Evolutionary conservation across 106 monocot species (phyloP), one percentile per base, ranked within the genome.

Genomic region (Dactylorhiza incarnata): DNA sequence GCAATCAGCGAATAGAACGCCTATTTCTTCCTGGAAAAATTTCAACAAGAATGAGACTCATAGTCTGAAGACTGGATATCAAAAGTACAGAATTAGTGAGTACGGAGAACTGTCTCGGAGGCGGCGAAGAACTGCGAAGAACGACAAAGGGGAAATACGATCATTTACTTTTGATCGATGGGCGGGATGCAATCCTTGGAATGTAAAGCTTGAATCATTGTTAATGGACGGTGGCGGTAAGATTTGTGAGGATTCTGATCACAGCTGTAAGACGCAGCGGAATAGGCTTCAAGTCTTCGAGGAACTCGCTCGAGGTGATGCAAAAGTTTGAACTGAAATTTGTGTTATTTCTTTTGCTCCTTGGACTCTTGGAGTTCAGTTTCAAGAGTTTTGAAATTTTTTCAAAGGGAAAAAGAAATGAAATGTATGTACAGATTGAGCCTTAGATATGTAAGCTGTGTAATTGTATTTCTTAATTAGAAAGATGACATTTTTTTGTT

Each of bases 261-360:
- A 69, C 45, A 49, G 72, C 12, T 72, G 49, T 22, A 20, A 20
- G 20, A 23, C 48, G 72, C 47, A 48, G 72, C 13, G 49, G 22
- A 48, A 72, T 48, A 72, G 72, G 49, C 72, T 72, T 72, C 72
- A 72, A 49, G 72, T 49, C 49, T 72, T 72, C 48, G 16, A 49
- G 47, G 72, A 72, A 49, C 20, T 72, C 49, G 23, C 72, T 72
- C 22, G 9, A 24, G 49, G 49, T 11, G 72, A 72, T 72, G 72
- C 72, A 69, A 69, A 69, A 69, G 69, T 11, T 46, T 69, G 45
- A 69, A 69, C 44, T 45, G 5, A 69, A 45, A 10, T 69, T 9
- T 45, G 7, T 2, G 2, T 16, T n/a, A n/a, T 69, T 45, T 69
- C n/a, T 69, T 45, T 14, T 45, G 9, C 9, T 52, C 15, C 15